Percentiles rank a stretch among this genome's conserved stretches.
These are phyloP conservation scores for Cerrena zonata DNA, from an alignment of 1,284 basidiomycete genomes.

Conservation along the genomic window DNA sequence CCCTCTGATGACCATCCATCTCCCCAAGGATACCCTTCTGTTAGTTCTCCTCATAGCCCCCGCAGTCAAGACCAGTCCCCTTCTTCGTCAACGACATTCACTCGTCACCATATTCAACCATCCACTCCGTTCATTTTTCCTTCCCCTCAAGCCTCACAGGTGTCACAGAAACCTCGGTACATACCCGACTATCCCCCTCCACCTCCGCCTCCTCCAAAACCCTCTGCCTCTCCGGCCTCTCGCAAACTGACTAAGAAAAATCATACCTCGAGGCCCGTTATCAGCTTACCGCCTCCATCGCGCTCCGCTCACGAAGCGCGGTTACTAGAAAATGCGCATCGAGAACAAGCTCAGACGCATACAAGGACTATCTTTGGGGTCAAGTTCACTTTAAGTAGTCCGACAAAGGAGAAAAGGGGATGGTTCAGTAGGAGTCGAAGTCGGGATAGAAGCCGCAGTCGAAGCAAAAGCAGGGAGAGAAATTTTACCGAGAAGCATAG, in stretches of 20 bases:
- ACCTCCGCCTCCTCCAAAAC: not conserved
- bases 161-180: no score
- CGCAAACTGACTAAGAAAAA: not conserved
- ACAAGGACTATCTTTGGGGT: constrained; percentile 7
- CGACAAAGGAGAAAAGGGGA: not conserved
- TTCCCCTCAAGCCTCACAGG: not conserved
- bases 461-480: no score
- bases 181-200: not conserved
- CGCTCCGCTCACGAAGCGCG: not conserved
- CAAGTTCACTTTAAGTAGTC: not conserved
- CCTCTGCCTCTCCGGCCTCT: not conserved
- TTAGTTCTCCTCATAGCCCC: not conserved
- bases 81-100: no score
- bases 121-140: not conserved
- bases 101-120: no score
- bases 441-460: no score
- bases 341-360: not conserved
- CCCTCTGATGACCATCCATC: not conserved
- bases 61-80: no score
- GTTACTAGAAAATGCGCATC: not conserved
- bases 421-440: no score
- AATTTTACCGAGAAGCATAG: no score
- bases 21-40: not conserved
- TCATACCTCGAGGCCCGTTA: not conserved
- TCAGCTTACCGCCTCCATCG: not conserved